Conservation (phyloP, 2,329 filamentous ascomycete species). For the Ophiostoma tasmaniense region DNA sequence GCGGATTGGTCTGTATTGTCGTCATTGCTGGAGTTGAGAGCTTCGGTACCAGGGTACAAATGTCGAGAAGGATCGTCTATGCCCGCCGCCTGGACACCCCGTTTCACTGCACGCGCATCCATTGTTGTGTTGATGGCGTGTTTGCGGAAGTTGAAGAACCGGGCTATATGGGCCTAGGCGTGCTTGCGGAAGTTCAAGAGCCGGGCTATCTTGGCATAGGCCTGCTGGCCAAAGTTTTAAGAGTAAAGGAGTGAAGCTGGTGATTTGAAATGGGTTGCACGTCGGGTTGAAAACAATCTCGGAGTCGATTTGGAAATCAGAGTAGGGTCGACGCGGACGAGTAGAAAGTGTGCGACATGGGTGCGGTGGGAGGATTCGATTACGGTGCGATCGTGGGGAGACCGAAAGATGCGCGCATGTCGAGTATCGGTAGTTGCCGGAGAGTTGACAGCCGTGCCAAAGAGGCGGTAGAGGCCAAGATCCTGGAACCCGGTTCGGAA, state of each 20-base stretch:
- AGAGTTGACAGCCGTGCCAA: background rate
- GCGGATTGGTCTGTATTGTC: background rate
- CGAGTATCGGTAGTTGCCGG: background rate
- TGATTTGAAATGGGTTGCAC: background rate
- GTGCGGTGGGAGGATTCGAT: background rate
- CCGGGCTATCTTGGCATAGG: background rate
- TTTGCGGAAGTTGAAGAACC: background rate
- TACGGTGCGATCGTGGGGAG: background rate
- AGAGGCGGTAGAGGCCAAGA: background rate
- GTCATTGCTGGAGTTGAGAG: background rate
- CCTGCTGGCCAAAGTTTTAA: background rate
- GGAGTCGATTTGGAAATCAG: background rate
- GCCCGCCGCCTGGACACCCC: constrained; percentile 10
- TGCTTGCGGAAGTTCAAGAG: background rate
- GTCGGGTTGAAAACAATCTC: no score
- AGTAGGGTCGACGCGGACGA: background rate
- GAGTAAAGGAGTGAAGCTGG: background rate
- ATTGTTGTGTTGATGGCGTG: background rate
- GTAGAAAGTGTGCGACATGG: background rate
- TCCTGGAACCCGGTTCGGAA: background rate
- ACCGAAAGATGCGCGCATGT: background rate
- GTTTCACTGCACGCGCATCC: constrained; percentile 16
- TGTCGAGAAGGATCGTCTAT: constrained; percentile 2
- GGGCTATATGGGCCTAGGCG: background rate
- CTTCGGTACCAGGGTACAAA: background rate